A percentile compares a stretch with the other conserved stretches of the same genome.
Conservation (phyloP, 2,329 filamentous ascomycete species). For the Tolypocladium amazonense region DNA sequence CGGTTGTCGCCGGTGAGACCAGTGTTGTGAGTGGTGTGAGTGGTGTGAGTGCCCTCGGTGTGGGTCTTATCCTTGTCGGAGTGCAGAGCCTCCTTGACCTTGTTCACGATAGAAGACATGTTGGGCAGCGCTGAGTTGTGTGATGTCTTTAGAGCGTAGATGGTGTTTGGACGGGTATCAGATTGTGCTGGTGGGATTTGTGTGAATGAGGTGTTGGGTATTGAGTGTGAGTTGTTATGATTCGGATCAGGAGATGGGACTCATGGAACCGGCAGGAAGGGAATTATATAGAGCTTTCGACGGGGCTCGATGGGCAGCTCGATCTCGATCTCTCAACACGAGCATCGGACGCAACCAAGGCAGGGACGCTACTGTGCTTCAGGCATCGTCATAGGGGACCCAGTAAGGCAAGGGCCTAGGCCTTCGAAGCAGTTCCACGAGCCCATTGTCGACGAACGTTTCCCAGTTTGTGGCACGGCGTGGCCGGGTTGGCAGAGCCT, state of each 20-base stretch:
- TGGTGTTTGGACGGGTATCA: background rate
- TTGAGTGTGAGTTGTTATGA: background rate
- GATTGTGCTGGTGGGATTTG: background rate
- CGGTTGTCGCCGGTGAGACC: slow-evolving; percentile 2
- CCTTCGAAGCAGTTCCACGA: background rate
- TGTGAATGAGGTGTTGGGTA: background rate
- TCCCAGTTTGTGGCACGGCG: background rate
- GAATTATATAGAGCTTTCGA: background rate
- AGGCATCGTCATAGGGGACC: background rate
- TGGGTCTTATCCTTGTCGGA: slow-evolving; percentile 25
- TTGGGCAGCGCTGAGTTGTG: slow-evolving; percentile 15
- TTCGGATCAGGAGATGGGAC: background rate
- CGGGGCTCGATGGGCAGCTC: background rate
- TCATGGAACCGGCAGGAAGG: background rate
- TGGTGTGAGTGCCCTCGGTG: slow-evolving; percentile 3
- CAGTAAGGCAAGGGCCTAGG: background rate
- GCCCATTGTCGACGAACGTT: background rate
- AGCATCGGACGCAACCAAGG: background rate
- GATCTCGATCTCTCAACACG: background rate
- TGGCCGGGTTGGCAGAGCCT: background rate
- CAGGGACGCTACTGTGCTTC: background rate
- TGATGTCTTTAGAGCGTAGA: background rate
- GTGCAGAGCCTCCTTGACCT: slow-evolving; percentile 46
- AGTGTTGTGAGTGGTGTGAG: slow-evolving; percentile 25
- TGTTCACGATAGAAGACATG: slow-evolving; percentile 49